Base-by-base conservation (phyloP, 805 yeast genomes). In the Zygoascus bituminiphila region DNA sequence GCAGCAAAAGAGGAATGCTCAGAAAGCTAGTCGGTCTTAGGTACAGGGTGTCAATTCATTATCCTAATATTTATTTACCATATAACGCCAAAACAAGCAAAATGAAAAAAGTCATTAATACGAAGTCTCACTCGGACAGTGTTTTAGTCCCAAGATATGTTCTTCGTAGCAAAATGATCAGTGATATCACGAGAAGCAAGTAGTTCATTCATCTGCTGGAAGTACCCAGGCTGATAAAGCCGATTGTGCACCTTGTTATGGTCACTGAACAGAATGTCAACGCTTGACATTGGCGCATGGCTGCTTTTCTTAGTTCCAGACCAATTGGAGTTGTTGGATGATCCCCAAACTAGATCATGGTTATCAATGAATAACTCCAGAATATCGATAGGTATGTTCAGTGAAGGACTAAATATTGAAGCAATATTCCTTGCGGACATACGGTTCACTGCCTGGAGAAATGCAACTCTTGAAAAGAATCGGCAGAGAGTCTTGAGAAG, bases 1-100 rank as follows among this genome's bases (percentile, higher is more conserved):
- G 51, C 96, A 87, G 65, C 95, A 88, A 56, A 87, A 86, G 72
- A 79, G 85, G 63, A 89, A 89, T 65, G 70, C 64, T 35, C 54
- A 59, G 50, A 50, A 61, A 10, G 61, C 60, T 23, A 10, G 21
- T 21, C 17, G 42, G 20, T 22, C 29, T 4, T 36, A 36, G 9
- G 22, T 17, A 20, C n/a, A 14, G 7, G n/a, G 33, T 29, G n/a
- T 4, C 10, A 12, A 29, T 4, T 25, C 4, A 15, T 29, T 12
- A 29, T 12, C 33, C 4, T 29, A 29, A 29, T 29, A 29, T 29
- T 29, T 29, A 29, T 29, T 29, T 29, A 29, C 33, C 33, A 7
- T 29, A 29, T 15, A 29, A 29, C 7, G n/a, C n/a, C n/a, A 29
- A 29, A 15, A 12, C 9, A 29, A 29, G 33, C 9, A 29, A 29